Evolutionary conservation across 768 basidiomycete genomes (phyloP).

Genomic region (Tephrocybe sp.): DNA sequence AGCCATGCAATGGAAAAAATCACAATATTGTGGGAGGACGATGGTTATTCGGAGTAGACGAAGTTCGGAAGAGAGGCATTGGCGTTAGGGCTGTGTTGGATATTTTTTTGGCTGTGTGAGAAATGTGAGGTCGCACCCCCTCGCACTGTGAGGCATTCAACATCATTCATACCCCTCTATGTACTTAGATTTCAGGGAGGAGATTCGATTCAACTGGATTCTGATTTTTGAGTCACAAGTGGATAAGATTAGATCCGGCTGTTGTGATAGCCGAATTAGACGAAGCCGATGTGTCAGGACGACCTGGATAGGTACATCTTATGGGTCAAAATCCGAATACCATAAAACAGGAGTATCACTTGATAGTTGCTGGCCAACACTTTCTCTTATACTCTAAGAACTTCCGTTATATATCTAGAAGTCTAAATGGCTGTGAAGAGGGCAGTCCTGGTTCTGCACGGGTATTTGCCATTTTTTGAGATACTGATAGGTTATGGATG

Average conservation of each 20-base stretch:
- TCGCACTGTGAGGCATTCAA: too few relatives aligned
- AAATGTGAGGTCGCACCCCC: too few relatives aligned
- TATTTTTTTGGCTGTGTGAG: too few relatives aligned
- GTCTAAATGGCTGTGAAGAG: slow-evolving; percentile 21
- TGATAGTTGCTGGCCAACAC: slow-evolving; percentile 4
- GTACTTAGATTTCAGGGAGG: too few relatives aligned
- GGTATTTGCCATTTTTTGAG: slow-evolving; percentile 26
- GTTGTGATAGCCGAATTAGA: slow-evolving; percentile 1
- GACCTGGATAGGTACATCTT: neutral
- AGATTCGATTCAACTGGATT: too few relatives aligned
- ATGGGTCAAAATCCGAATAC: neutral
- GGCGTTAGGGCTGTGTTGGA: neutral
- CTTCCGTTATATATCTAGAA: neutral
- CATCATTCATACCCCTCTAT: too few relatives aligned
- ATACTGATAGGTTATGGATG: neutral
- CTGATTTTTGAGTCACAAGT: too few relatives aligned
- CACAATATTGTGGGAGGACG: slow-evolving; percentile 54
- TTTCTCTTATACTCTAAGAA: neutral
- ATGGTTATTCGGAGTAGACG: slow-evolving; percentile 63
- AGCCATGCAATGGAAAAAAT: slow-evolving; percentile 72
- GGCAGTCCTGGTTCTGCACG: slow-evolving; percentile 42
- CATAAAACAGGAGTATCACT: neutral
- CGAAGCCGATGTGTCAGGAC: neutral
- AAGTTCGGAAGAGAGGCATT: neutral
- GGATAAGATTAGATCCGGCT: slow-evolving; percentile 8